Evolutionary conservation across 2,329 filamentous ascomycete species (phyloP), one percentile per base, ranked within the genome.

Genomic region (Penicillium fuscoglaucum): DNA sequence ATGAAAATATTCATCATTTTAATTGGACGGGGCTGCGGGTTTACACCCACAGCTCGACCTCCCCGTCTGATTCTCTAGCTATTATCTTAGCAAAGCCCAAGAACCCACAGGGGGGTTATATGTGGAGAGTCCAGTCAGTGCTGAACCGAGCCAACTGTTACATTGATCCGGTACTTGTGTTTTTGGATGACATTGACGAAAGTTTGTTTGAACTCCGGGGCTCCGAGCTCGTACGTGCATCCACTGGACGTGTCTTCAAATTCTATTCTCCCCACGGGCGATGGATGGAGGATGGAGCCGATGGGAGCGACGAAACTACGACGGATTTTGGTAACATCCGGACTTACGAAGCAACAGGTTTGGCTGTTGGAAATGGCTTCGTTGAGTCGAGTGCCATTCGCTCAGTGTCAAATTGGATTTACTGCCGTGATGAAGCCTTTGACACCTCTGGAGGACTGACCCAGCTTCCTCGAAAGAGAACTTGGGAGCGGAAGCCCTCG

Each of bases 141-240:
- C n/a, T 70, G 4, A 47, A 44, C 26, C 54, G 59, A 8, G 69
- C 70, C 0, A 31, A 17, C 1, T 24, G 9, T 1, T 66, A 58
- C 41, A 39, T 72, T 8, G 69, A 72, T 39, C 69, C 69, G 0
- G 61, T 72, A 2, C 17, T 68, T 17, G 43, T 69, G 4, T 13
- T 48, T 24, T 13, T 65, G 4, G 51, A 66, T 6, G 45, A 40
- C 1, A 46, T 37, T 0, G 10, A 26, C 2, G 2, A 55, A 1
- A 19, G 48, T 1, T 41, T 69, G 1, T 21, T 58, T 3, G 13
- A 51, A 0, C 50, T 41, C 4, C 35, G 41, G 10, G 61, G 64
- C 1, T 57, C 49, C 0, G 45, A 61, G 12, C 59, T 70, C 13
- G 37, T 63, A 8, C 44, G 50, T 1, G 61, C 49, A 19, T 59